Evolutionary conservation across 192 early-diverging fungal species (phyloP), one percentile per base, ranked within the genome.

Genomic region (Umbelopsis vinacea): DNA sequence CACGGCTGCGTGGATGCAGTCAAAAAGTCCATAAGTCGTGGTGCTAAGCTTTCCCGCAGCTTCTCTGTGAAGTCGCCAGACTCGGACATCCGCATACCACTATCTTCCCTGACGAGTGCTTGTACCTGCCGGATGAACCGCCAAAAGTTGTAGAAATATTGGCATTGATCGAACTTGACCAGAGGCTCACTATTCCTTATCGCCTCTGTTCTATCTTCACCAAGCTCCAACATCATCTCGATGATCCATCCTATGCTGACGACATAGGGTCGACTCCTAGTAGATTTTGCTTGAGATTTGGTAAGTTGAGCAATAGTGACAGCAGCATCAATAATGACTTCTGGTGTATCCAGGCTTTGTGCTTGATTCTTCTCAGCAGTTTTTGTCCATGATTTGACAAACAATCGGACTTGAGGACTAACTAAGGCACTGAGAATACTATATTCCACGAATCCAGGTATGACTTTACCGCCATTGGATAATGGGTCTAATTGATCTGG

Each of bases 201-300:
- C 40, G 83, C 79, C 67, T 90, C 86, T 0, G 87, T 86, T 21
- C 87, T 82, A 69, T 88, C 86, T 50, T 89, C 87, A 82, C 90
- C 91, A 52, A 90, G 73, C 71, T 90, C 88, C 45, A 91, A 68
- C 85, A 91, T 87, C 35, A 89, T 87, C 68, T 91, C 89, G 57
- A 93, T 80, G 66, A 93, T 75, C 91, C 91, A 93, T 9, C 86
- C 90, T n/a, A 93, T 46, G 53, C 88, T 85, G 8, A 90, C 89
- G 10, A 90, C 91, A 26, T 38, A 63, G 0, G 57, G 57, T 29
- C 57, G 29, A 35, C 57, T 63, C 33, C 26, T 63, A 37, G 57
- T 17, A 37, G 26, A 9, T 6, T 63, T 63, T 11, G 29, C 10
- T 10, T 19, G 29, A 37, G 57, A 19, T 6, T 63, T 29, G 0